Evolutionary conservation across 2,329 filamentous ascomycete species (phyloP).

Genomic region (Byssothecium circinans): DNA sequence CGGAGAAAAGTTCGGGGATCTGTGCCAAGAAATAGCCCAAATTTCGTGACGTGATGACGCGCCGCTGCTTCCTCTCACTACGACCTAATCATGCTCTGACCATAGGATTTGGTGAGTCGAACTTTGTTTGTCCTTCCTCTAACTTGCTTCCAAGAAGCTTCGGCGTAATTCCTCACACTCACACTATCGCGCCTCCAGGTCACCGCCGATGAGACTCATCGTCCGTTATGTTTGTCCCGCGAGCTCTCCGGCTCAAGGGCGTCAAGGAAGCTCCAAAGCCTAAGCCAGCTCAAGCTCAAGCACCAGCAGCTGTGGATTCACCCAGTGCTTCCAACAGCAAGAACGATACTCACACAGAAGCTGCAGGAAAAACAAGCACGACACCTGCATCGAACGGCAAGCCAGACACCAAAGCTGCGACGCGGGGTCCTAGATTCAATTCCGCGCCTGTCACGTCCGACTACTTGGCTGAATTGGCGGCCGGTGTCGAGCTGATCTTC

Average conservation of each 20-base stretch:
- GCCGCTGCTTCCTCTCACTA: neutral
- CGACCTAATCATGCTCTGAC: neutral
- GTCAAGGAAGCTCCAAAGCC: constrained; percentile 22
- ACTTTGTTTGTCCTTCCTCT: too few species aligned
- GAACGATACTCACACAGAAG: constrained; percentile 27
- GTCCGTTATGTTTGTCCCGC: constrained; percentile 36
- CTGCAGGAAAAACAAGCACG: constrained; percentile 28
- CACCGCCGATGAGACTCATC: neutral
- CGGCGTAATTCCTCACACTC: too few species aligned
- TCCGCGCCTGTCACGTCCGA: constrained; percentile 23
- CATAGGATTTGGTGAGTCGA: too few species aligned
- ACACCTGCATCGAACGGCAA: constrained; percentile 7
- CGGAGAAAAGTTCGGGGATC: neutral
- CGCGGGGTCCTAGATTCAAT: constrained; percentile 24
- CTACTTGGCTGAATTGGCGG: constrained; percentile 33
- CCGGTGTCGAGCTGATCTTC: constrained; percentile 39
- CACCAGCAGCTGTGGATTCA: constrained; percentile 3
- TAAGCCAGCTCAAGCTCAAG: constrained; percentile 3
- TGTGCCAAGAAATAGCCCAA: constrained; percentile 3
- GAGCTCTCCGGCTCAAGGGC: constrained; percentile 37
- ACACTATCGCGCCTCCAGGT: neutral
- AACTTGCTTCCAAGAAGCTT: too few species aligned
- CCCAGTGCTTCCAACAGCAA: constrained; percentile 13
- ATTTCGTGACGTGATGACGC: constrained; percentile 15
- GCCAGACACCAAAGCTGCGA: constrained; percentile 9